Evolutionary conservation across 73 alveolate genomes (phyloP).

Genomic region (Paramecium octaurelia): DNA sequence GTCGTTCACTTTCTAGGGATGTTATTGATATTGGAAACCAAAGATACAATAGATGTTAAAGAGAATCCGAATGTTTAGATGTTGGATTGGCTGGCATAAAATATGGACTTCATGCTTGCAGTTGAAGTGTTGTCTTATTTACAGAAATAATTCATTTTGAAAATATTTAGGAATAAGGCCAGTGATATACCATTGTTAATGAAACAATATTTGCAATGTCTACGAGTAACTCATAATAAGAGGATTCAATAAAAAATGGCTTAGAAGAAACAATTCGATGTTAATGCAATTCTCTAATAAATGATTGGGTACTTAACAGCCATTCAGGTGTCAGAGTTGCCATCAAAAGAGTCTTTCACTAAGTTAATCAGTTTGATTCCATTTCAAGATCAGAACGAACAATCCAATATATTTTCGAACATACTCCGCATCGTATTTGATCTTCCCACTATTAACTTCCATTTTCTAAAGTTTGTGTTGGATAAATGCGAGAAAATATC

Average conservation of each 20-base stretch:
- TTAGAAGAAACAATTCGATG: neutral
- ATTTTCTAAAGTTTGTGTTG: neutral
- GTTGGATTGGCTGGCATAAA: slow-evolving; percentile 17
- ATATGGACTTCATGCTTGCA: neutral
- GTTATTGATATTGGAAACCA: slow-evolving; percentile 24
- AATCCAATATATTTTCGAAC: neutral
- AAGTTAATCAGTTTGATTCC: neutral
- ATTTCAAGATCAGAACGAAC: neutral
- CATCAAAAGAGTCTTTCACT: neutral
- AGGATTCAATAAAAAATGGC: neutral
- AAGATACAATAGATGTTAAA: neutral
- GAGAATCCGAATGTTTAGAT: neutral
- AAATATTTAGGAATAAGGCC: neutral
- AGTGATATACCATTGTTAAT: neutral
- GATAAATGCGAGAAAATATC: neutral
- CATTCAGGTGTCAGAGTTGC: neutral
- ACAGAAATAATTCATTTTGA: neutral
- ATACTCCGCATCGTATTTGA: neutral
- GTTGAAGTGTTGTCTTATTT: neutral
- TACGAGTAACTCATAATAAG: neutral
- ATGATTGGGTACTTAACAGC: neutral
- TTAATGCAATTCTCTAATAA: neutral
- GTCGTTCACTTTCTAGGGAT: neutral
- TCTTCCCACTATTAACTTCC: slow-evolving; percentile 14
- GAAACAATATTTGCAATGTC: slow-evolving; percentile 1